Evolutionary conservation across 1,139 yeast genomes (phyloP), one percentile per base, ranked within the genome.

Genomic region (Komagataea norvegica): DNA sequence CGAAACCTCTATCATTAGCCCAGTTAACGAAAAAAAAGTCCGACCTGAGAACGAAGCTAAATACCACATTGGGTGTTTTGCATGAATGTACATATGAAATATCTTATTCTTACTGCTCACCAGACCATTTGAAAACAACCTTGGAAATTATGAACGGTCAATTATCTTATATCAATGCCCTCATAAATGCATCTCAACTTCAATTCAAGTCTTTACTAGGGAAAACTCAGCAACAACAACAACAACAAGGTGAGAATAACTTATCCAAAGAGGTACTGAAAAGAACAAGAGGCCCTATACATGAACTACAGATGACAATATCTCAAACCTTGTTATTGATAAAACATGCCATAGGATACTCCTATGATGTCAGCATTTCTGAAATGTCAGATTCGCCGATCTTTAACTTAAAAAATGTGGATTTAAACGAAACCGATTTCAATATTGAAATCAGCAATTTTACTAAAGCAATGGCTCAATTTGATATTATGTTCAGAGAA

Each of bases 41-140:
- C 1, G 24, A 49, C 0, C 52, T 70, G 5, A 48, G 65, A 24
- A 45, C 59, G 3, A 61, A 63, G 28, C 51, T 68, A 6, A 54
- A 54, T 3, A 53, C 57, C 10, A 64, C 72, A 32, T 57, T 61
- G 25, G 54, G 62, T 6, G 71, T 68, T 3, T 48, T 70, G 29
- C 62, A 67, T 18, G 77, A 72, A 43, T 67, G 74, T 42, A 52
- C 64, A 3, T 72, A 67, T 44, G 77, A 72, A 46, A 55, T 71
- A 2, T 68, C 76, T 0, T 70, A 67, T 43, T 66, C 76, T 0
- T 66, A 59, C 42, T 50, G 68, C 36, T 63, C 75, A 1, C 76
- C 77, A 8, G 53, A 55, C 8, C 67, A 65, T 33, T 47, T 70
- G 28, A 61, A 62, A 31, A 57, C 64, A 2, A 45, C 63, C 4